Base-by-base conservation (phyloP, 176 grass and related monocot genomes). In the Typha latifolia region DNA sequence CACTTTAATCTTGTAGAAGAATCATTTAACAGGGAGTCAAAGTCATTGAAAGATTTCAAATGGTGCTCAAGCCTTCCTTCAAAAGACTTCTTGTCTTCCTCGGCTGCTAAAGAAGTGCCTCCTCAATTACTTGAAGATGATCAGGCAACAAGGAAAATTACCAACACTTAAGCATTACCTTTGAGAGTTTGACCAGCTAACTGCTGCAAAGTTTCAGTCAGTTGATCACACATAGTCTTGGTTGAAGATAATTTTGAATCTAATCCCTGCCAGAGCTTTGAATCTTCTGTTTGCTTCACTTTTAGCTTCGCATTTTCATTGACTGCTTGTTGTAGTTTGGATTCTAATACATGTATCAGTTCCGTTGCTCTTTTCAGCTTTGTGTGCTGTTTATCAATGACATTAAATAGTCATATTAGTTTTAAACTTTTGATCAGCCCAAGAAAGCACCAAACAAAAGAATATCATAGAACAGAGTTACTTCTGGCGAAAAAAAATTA, bases 301-400 rank as follows among this genome's bases (percentile, higher is more conserved):
- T 91, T 91, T 61, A 96, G 74, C 70, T 91, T 90, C 61, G 77
- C 74, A 78, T 88, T 96, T 78, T 96, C 91, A 83, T 91, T 91
- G 49, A 88, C 64, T 74, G 84, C 82, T 74, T 82, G 84, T 68
- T 91, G 91, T 69, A 96, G 79, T 68, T 90, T 96, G 69, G 76
- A 48, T 73, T 96, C 91, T 85, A 96, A 71, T 67, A 78, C 48
- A 66, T 83, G 78, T 82, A 88, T 90, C 73, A 87, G 87, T 70
- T 96, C 91, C 76, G 81, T 78, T 78, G 87, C 87, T 69, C 77
- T 87, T 74, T 64, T 87, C 66, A 96, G 64, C 77, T 87, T 96
- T 56, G 73, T 72, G 79, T 90, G 87, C 91, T 96, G 48, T 66
- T 18, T 47, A 34, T 65, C n/a, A 16, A 65, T 18, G 12, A 37